Conservation (phyloP, 768 basidiomycete genomes). For the Dioszegia crocea region DNA sequence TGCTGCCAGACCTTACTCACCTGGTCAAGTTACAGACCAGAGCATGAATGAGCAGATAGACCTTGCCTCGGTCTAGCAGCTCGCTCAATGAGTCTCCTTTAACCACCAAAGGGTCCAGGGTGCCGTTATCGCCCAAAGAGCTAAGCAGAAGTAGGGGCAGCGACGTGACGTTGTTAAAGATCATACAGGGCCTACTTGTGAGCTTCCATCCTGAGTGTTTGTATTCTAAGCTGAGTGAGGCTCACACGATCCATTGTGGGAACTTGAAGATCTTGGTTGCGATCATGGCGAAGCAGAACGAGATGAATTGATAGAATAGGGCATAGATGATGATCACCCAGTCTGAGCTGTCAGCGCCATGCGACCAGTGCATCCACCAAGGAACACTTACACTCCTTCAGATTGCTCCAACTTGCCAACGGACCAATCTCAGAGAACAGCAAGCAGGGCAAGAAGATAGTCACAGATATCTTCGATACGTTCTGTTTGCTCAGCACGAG, state of each 20-base stretch:
- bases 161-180: conserved; percentile 50
- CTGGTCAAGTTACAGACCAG: conserved; percentile 44
- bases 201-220: not conserved
- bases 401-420: conserved; percentile 37
- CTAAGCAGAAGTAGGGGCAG: conserved; percentile 45
- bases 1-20: conserved; percentile 13
- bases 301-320: conserved; percentile 42
- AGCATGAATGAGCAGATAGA: conserved; percentile 48
- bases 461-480: conserved; percentile 39
- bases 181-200: conserved; percentile 38
- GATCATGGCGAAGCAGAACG: conserved; percentile 31
- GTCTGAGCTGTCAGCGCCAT: conserved; percentile 16
- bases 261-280: conserved; percentile 25
- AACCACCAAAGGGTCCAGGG: conserved; percentile 35
- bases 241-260: conserved; percentile 42
- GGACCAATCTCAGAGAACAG: conserved; percentile 50
- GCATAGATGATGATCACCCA: conserved; percentile 45
- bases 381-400: conserved; percentile 38
- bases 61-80: conserved; percentile 35
- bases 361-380: not conserved
- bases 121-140: conserved; percentile 40
- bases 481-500: conserved; percentile 8
- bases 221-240: not conserved
- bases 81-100: conserved; percentile 18
- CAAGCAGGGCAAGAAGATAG: conserved; percentile 44